Base-by-base conservation (phyloP, 2,329 filamentous ascomycete genomes). In the Aspergillus oerlinghausenensis region DNA sequence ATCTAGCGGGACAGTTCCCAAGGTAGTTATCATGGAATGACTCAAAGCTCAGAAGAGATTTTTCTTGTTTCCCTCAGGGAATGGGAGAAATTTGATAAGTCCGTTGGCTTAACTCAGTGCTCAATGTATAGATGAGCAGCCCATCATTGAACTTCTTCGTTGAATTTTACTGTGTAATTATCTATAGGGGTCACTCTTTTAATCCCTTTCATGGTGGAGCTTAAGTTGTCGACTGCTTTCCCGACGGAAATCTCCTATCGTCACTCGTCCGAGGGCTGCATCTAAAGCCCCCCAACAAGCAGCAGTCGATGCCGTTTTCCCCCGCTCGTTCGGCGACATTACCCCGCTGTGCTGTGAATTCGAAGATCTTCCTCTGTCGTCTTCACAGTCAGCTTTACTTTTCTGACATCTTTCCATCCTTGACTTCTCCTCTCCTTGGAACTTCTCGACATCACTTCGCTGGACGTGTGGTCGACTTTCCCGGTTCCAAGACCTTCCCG, bases 271-370 rank as follows among this genome's bases (percentile, higher is more conserved):
- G 47, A 55, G 43, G 43, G 43, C 43, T 25, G 43, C 56, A 54
- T 51, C 55, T 51, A 47, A 56, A 54, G 49, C 51, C 49, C 49
- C 54, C 45, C 57, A 42, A 35, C 55, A 60, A 62, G 53, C 67
- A 67, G 65, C 63, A 66, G 60, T 64, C 63, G 60, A 70, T 69
- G 67, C 67, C 65, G 60, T 66, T 64, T 61, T 62, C 65, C 61
- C 63, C 61, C 62, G 60, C 58, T 56, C 57, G 58, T 56, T 61
- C 59, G 56, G 60, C 63, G 54, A 55, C 56, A 49, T 38, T 66
- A 65, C 66, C 66, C 65, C 66, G 64, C 66, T 60, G 62, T 51
- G 57, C 58, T 60, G 60, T 54, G 49, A 57, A 49, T 57, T 55
- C 58, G 54, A 59, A 61, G 51, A 45, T 49, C 55, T 58, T 51